Evolutionary conservation across 805 yeast genomes (phyloP).

Genomic region (Ogataea ramenticola): DNA sequence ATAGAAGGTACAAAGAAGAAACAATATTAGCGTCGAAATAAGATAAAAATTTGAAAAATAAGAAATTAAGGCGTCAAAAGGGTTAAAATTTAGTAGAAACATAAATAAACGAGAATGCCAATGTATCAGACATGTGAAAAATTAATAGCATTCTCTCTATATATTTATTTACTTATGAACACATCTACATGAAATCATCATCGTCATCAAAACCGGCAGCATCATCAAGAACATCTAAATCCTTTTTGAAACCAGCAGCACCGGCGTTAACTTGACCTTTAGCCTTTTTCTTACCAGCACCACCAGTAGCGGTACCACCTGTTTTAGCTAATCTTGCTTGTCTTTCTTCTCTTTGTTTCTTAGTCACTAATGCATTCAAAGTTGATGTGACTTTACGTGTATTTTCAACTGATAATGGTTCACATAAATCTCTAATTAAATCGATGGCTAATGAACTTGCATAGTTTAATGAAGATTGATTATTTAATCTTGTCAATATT

Average conservation of each 20-base stretch:
- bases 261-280: constrained; percentile 68
- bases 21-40: no score
- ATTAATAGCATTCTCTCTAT: no score
- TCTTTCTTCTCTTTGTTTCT: constrained; percentile 86
- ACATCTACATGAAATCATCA: constrained; percentile 74
- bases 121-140: no score
- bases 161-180: no score
- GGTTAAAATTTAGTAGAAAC: no score
- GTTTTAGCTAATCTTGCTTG: constrained; percentile 73
- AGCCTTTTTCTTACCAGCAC: constrained; percentile 94
- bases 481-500: constrained; percentile 52
- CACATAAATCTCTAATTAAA: constrained; percentile 74
- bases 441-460: constrained; percentile 74
- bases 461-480: constrained; percentile 59
- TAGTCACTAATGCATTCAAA: constrained; percentile 70
- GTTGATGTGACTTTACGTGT: constrained; percentile 82
- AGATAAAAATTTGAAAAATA: no score
- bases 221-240: constrained; percentile 45
- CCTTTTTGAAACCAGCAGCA: constrained; percentile 51
- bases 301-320: constrained; percentile 84
- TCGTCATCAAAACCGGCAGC: constrained; percentile 54
- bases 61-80: constrained; percentile 4
- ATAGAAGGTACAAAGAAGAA: no score
- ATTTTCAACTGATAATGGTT: constrained; percentile 76
- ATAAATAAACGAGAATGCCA: no score